phyloP scores from a whole-genome alignment of 148 eudicot species.

The Gaultheria prostrata region DNA sequence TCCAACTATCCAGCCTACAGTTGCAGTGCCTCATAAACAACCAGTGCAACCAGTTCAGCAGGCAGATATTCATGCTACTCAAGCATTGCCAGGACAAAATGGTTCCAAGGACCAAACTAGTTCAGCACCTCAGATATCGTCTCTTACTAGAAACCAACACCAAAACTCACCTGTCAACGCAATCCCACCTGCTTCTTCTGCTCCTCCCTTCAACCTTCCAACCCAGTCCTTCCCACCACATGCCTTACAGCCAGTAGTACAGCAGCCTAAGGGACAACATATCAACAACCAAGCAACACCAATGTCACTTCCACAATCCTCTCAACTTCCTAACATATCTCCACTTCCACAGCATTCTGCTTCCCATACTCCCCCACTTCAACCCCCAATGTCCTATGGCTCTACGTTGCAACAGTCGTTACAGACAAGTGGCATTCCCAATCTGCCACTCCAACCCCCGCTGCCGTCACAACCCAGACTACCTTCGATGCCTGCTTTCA shows the following conservation, averaged over 20 bases:
- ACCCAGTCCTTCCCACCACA: slow-evolving; percentile 53
- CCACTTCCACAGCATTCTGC: slow-evolving; percentile 45
- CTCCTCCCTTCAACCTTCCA: slow-evolving; percentile 43
- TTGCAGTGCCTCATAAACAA: slow-evolving; percentile 39
- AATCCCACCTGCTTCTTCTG: slow-evolving; percentile 35
- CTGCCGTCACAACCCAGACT: slow-evolving; percentile 68
- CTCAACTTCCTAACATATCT: slow-evolving; percentile 62
- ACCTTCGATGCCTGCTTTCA: slow-evolving; percentile 37
- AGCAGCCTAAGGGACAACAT: slow-evolving; percentile 44
- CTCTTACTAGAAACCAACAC: slow-evolving; percentile 49
- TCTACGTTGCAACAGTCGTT: slow-evolving; percentile 62
- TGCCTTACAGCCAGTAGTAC: slow-evolving; percentile 31
- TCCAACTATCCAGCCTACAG: slow-evolving; percentile 52
- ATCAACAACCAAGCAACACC: slow-evolving; percentile 44
- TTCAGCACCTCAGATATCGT: slow-evolving; percentile 32
- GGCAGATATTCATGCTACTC: slow-evolving; percentile 41
- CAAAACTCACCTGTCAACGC: slow-evolving; percentile 44
- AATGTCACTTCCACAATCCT: slow-evolving; percentile 45
- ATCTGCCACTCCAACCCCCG: slow-evolving; percentile 63
- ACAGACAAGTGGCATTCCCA: slow-evolving; percentile 48
- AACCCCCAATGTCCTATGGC: slow-evolving; percentile 48
- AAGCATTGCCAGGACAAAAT: slow-evolving; percentile 49
- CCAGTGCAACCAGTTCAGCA: slow-evolving; percentile 43
- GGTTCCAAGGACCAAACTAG: slow-evolving; percentile 52
- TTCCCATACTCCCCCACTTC: slow-evolving; percentile 49